Evolutionary conservation across 2,329 filamentous ascomycete species (phyloP).

Genomic region (Capronia coronata): DNA sequence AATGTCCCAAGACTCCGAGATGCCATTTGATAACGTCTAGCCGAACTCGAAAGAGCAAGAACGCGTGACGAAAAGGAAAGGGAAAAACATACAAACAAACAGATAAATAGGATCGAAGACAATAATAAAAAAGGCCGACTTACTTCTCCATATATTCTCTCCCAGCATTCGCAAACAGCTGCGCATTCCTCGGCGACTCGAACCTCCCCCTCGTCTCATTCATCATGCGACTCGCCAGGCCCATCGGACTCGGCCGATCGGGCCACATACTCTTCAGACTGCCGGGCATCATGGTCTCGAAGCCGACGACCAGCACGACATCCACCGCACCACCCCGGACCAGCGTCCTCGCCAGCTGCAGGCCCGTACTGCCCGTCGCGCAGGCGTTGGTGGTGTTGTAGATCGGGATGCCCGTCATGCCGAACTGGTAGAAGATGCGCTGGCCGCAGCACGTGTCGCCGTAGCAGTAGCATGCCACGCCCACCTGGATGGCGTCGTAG

Average conservation of each 20-base stretch:
- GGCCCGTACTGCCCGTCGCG: constrained; percentile 82
- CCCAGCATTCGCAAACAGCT: constrained; percentile 93
- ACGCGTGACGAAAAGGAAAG: too few species aligned
- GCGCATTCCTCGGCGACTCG: constrained; percentile 76
- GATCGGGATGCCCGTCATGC: constrained; percentile 92
- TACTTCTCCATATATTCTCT: constrained; percentile 91
- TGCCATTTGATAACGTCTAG: too few species aligned
- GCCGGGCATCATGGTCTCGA: constrained; percentile 96
- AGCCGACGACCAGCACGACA: constrained; percentile 85
- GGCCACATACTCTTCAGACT: constrained; percentile 76
- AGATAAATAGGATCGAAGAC: too few species aligned
- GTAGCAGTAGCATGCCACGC: constrained; percentile 93
- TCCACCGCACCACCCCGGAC: constrained; percentile 74
- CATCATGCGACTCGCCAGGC: constrained; percentile 70
- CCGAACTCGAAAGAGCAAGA: too few species aligned
- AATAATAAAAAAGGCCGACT: too few species aligned
- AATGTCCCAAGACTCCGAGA: too few species aligned
- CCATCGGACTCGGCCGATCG: constrained; percentile 74
- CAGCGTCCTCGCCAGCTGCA: constrained; percentile 74
- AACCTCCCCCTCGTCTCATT: constrained; percentile 69
- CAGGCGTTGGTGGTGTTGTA: constrained; percentile 97
- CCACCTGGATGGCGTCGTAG: constrained; percentile 93
- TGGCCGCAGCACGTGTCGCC: constrained; percentile 92
- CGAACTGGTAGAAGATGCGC: constrained; percentile 97
- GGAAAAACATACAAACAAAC: too few species aligned